phyloP scores from a whole-genome alignment of 148 eudicot genomes.

The Rhododendron griersonianum region DNA sequence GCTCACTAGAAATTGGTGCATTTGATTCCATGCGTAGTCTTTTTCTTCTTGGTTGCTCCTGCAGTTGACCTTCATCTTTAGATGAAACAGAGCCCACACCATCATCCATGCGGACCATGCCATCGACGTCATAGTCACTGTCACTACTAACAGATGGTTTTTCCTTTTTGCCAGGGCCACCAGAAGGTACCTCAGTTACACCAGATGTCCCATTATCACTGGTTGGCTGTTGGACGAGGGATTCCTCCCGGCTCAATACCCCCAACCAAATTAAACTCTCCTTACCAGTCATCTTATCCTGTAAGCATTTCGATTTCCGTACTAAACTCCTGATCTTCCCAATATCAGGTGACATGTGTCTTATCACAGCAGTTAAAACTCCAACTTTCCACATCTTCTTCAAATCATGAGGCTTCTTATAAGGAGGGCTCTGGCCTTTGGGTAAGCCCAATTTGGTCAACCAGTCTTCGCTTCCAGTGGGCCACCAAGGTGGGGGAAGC shows the following conservation, averaged over 20 bases:
- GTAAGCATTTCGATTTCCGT: slow-evolving; percentile 73
- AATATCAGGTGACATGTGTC: slow-evolving; percentile 86
- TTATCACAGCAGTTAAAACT: slow-evolving; percentile 73
- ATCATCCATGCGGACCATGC: slow-evolving; percentile 31
- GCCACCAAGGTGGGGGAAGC: slow-evolving; percentile 90
- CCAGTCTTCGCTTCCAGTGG: slow-evolving; percentile 72
- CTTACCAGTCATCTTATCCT: slow-evolving; percentile 90
- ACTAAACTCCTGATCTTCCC: slow-evolving; percentile 69
- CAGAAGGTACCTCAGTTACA: slow-evolving; percentile 43
- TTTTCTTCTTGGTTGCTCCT: slow-evolving; percentile 34
- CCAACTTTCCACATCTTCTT: slow-evolving; percentile 96
- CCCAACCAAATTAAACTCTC: slow-evolving; percentile 82
- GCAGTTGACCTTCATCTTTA: slow-evolving; percentile 24
- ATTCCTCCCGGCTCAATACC: slow-evolving; percentile 66
- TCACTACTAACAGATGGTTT: slow-evolving; percentile 53
- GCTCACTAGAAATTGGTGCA: slow-evolving; percentile 28
- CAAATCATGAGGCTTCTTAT: slow-evolving; percentile 84
- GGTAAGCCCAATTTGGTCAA: slow-evolving; percentile 53
- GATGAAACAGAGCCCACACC: slow-evolving; percentile 57
- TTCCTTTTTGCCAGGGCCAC: slow-evolving; percentile 41
- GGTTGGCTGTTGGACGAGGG: slow-evolving; percentile 50
- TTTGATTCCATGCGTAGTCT: slow-evolving; percentile 34
- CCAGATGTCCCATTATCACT: slow-evolving; percentile 62
- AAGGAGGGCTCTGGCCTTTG: slow-evolving; percentile 61
- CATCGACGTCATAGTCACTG: slow-evolving; percentile 84